Evolutionary conservation across 352 stramenopile species (phyloP), one percentile per base, ranked within the genome.

Genomic region (Phytopythium vexans): DNA sequence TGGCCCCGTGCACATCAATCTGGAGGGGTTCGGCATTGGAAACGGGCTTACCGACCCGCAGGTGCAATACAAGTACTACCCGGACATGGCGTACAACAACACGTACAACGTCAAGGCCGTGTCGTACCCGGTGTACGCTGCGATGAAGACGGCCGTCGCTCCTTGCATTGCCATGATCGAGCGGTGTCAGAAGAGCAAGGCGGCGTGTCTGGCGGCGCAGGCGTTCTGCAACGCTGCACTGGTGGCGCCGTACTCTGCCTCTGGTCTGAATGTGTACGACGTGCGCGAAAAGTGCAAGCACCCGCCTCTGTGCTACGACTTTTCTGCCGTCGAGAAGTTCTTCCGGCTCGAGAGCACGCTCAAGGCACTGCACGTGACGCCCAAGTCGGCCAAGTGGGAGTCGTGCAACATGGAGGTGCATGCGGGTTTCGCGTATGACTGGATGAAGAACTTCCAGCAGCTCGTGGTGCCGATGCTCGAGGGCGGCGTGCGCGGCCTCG

Each of bases 381-480:
- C 89, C 32, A 79, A 96, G 48, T 81, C 70, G 41, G 52, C 73
- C 57, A 83, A 88, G 63, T 99, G 95, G 95, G 58, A 94, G 38
- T 83, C 74, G 8, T 98, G 95, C 77, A 98, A 98, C 79, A 97
- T 95, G 75, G 83, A 86, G n/a, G 93, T 99, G 31, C 94, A 98
- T 62, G 73, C 88, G 35, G 83, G 85, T 8, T 98, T 99, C 59
- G 73, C 84, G 14, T 87, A 80, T 52, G 96, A 99, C 72, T 98
- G 90, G 92, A 98, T 99, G 94, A 96, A 97, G 62, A 94, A 98
- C 63, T 98, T 97, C 68, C 78, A 97, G n/a, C 61, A 86, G 15
- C 77, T 95, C 12, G 70, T 98, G 27, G 74, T 74, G 9, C 86
- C 93, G 8, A 86, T 99, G 71, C 74, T 99, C 21, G 86, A 98